These are phyloP conservation scores for Eutrema yunnanense DNA, from an alignment of 345 rosid genomes.

Conservation along the genomic window DNA sequence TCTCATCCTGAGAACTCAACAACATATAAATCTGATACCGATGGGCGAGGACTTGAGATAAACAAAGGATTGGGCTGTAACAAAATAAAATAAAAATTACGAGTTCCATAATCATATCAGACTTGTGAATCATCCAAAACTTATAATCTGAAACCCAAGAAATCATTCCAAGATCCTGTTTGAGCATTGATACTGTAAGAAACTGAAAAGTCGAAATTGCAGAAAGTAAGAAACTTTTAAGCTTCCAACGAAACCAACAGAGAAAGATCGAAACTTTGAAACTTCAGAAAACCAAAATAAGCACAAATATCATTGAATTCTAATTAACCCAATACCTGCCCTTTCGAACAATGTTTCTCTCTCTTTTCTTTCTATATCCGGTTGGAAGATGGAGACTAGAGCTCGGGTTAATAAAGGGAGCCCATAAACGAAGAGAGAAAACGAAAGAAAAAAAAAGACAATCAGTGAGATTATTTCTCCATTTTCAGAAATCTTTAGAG, in stretches of 20 bases:
- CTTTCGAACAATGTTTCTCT: background rate
- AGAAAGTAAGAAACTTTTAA: constrained; percentile 22
- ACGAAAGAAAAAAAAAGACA: background rate
- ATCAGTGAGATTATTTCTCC: constrained; percentile 1
- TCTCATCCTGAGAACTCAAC: background rate
- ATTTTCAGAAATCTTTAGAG: constrained; percentile 18
- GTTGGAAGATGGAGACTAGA: constrained; percentile 5
- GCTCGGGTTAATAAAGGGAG: constrained; percentile 6
- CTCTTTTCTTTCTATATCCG: background rate
- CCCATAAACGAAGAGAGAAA: background rate
- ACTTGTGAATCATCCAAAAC: background rate
- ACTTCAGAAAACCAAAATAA: background rate
- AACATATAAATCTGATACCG: background rate
- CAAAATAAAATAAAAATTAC: background rate
- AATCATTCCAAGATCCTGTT: constrained; percentile 11
- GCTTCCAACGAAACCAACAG: constrained; percentile 10
- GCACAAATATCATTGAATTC: background rate
- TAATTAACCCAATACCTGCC: constrained; percentile 4
- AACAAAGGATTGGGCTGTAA: background rate
- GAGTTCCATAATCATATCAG: background rate
- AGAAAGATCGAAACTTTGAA: constrained; percentile 15
- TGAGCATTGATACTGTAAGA: background rate
- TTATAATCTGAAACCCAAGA: background rate
- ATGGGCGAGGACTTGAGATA: constrained; percentile 1
- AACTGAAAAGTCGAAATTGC: constrained; percentile 10